Conservation (phyloP, 2,329 filamentous ascomycete species). For the Fusarium sambucinum region DNA sequence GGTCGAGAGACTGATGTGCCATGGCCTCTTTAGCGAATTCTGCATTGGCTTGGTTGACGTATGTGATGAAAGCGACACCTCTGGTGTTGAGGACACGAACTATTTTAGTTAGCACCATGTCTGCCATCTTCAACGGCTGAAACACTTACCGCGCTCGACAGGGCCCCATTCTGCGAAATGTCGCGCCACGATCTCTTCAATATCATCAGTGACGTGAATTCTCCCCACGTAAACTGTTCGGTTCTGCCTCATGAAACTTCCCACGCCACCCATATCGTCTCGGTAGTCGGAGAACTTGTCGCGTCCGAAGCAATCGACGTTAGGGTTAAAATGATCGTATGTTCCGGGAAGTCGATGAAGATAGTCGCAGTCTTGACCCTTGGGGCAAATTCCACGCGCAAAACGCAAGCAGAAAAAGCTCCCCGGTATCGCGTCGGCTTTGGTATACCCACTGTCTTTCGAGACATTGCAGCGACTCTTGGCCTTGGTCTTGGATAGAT, state of each 20-base stretch:
- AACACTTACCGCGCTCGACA: conserved; percentile 75
- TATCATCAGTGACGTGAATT: conserved; percentile 96
- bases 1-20: conserved; percentile 92
- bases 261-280: conserved; percentile 98
- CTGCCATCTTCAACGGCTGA: background rate
- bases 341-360: conserved; percentile 88
- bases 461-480: conserved; percentile 89
- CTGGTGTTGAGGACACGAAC: conserved; percentile 86
- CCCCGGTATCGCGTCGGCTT: conserved; percentile 80
- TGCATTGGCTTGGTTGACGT: conserved; percentile 88
- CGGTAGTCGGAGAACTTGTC: conserved; percentile 94
- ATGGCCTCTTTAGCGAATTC: conserved; percentile 96
- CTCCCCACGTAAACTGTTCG: conserved; percentile 92
- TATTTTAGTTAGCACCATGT: conserved; percentile 40
- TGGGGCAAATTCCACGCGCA: conserved; percentile 82
- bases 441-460: conserved; percentile 82
- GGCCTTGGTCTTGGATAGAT: conserved; percentile 84
- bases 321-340: conserved; percentile 91
- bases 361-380: conserved; percentile 93
- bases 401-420: conserved; percentile 95
- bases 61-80: conserved; percentile 96
- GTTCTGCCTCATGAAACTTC: conserved; percentile 93
- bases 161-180: conserved; percentile 98
- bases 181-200: conserved; percentile 93
- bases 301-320: conserved; percentile 88